These are phyloP conservation scores for Lupinus albus DNA, from an alignment of 306 rosid genomes.

Conservation along the genomic window DNA sequence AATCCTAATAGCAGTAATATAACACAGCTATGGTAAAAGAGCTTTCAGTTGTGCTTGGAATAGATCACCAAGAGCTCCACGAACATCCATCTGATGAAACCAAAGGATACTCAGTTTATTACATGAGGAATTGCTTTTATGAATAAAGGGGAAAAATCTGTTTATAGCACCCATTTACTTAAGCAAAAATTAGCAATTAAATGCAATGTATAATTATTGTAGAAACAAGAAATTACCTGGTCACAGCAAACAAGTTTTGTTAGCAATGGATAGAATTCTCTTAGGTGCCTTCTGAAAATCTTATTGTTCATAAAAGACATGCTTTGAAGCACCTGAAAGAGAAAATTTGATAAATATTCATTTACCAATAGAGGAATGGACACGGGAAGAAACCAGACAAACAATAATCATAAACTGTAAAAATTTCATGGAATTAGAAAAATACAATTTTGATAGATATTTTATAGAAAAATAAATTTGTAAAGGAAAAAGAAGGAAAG, in stretches of 20 bases:
- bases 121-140: neutral
- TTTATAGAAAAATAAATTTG: neutral
- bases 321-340: slow-evolving; percentile 82
- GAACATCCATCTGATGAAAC: slow-evolving; percentile 85
- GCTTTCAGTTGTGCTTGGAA: slow-evolving; percentile 90
- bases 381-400: neutral
- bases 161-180: slow-evolving; percentile 1
- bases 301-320: slow-evolving; percentile 88
- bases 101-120: slow-evolving; percentile 40
- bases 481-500: neutral
- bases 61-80: slow-evolving; percentile 94
- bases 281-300: slow-evolving; percentile 85
- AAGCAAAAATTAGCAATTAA: slow-evolving; percentile 31
- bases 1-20: slow-evolving; percentile 31
- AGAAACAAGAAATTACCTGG: slow-evolving; percentile 67
- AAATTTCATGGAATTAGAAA: slow-evolving; percentile 18
- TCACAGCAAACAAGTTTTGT: slow-evolving; percentile 95
- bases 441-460: too few species aligned
- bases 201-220: slow-evolving; percentile 19
- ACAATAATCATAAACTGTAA: slow-evolving; percentile 11
- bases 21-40: slow-evolving; percentile 63
- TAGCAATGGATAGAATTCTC: slow-evolving; percentile 93
- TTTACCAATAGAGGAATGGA: slow-evolving; percentile 27
- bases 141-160: neutral
- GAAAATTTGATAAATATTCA: slow-evolving; percentile 30